Evolutionary conservation across 129 eudicot species (phyloP).

Genomic region (Silybum marianum): DNA sequence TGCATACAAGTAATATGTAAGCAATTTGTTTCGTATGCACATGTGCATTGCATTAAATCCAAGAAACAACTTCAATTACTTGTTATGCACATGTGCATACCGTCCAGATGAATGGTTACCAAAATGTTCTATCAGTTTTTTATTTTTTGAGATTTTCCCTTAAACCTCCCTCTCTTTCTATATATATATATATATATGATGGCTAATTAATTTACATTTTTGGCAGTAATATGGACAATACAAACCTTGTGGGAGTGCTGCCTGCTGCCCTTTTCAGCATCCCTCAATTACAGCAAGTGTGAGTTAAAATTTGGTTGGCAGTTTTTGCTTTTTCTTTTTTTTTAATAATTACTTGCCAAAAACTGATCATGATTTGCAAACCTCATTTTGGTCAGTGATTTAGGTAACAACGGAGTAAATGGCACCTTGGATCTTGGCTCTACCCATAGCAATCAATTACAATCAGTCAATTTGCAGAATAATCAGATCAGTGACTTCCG

Average conservation of each 20-base stretch:
- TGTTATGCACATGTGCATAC: too few relatives aligned
- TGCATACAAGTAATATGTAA: too few relatives aligned
- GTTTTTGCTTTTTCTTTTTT: background rate
- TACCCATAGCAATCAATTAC: constrained; percentile 54
- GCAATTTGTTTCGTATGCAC: too few relatives aligned
- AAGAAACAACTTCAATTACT: too few relatives aligned
- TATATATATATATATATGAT: background rate
- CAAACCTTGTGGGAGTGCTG: constrained; percentile 60
- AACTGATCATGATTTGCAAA: constrained; percentile 28
- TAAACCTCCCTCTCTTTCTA: too few relatives aligned
- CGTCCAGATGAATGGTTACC: too few relatives aligned
- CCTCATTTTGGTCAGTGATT: constrained; percentile 24
- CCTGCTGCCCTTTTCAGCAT: constrained; percentile 56
- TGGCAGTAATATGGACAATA: constrained; percentile 44
- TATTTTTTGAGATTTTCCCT: too few relatives aligned
- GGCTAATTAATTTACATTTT: background rate
- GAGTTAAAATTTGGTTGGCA: constrained; percentile 27
- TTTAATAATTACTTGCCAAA: constrained; percentile 28
- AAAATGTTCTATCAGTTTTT: too few relatives aligned
- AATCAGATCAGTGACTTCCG: constrained; percentile 41
- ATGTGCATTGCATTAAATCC: too few relatives aligned
- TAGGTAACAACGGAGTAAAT: constrained; percentile 56
- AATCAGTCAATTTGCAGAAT: constrained; percentile 71
- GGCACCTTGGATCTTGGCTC: constrained; percentile 62
- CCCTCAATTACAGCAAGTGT: constrained; percentile 74